Percentiles rank a stretch among this genome's conserved stretches.
Evolutionary conservation across 345 rosid genomes (phyloP).

Genomic region (Cardamine occulta): DNA sequence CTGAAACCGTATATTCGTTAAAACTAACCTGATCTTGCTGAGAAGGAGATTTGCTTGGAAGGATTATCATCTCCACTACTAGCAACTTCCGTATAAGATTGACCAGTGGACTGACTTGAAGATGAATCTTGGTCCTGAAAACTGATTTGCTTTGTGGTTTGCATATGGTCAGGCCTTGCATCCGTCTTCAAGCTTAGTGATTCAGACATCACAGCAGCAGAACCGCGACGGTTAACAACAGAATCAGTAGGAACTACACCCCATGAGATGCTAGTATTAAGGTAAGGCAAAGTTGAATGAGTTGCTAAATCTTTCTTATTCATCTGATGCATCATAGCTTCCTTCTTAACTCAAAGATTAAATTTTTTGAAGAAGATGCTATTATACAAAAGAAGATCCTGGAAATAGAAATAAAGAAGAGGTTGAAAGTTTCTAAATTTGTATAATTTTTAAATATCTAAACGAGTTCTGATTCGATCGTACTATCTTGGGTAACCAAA

Average conservation of each 20-base stretch:
- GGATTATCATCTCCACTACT: slow-evolving; percentile 53
- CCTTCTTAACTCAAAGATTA: neutral
- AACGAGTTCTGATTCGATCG: slow-evolving; percentile 32
- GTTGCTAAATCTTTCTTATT: slow-evolving; percentile 43
- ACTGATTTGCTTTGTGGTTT: slow-evolving; percentile 50
- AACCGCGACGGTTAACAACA: neutral
- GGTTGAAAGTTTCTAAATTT: slow-evolving; percentile 30
- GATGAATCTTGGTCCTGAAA: slow-evolving; percentile 72
- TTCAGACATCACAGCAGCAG: slow-evolving; percentile 39
- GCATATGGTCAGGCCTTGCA: slow-evolving; percentile 46
- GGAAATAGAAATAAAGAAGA: slow-evolving; percentile 23
- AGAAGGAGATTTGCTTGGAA: slow-evolving; percentile 38
- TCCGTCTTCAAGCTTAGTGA: slow-evolving; percentile 58
- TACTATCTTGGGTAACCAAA: slow-evolving; percentile 38
- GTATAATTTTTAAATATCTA: neutral
- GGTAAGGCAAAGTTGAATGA: slow-evolving; percentile 43
- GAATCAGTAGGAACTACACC: slow-evolving; percentile 47
- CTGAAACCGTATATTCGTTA: neutral
- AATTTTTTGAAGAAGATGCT: neutral
- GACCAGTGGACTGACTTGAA: slow-evolving; percentile 73
- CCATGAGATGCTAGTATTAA: slow-evolving; percentile 52
- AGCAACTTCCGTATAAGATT: slow-evolving; percentile 65
- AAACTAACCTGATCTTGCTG: slow-evolving; percentile 42
- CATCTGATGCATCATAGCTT: slow-evolving; percentile 55
- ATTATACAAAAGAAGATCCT: neutral